Conservation (phyloP, 441 rosid genomes). For the Euphorbia neoarborescens region DNA sequence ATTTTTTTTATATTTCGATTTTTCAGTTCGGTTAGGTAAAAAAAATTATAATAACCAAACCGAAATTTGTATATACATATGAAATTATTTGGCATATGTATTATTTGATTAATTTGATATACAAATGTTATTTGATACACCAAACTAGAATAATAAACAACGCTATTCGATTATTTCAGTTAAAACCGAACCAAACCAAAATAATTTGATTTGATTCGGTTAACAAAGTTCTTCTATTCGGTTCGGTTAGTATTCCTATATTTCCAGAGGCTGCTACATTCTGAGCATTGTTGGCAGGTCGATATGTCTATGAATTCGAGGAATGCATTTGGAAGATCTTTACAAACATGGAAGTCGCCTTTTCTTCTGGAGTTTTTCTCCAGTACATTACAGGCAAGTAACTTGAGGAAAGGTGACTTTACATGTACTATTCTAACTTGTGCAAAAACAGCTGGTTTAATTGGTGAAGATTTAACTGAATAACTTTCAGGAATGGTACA, state of each 20-base stretch:
- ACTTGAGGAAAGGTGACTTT: not conserved
- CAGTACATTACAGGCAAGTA: constrained; percentile 67
- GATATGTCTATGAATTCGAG: constrained; percentile 55
- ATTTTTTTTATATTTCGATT: too few species aligned
- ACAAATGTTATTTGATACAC: too few species aligned
- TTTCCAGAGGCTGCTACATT: constrained; percentile 55
- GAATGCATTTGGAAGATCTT: constrained; percentile 63
- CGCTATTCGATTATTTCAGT: too few species aligned
- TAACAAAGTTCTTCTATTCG: too few species aligned
- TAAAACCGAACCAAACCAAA: too few species aligned
- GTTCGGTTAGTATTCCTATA: not conserved
- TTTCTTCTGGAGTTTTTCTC: constrained; percentile 74
- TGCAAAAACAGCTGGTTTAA: not conserved
- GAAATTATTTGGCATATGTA: too few species aligned
- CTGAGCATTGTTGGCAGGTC: constrained; percentile 59
- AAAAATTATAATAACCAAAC: too few species aligned
- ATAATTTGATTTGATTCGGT: too few species aligned
- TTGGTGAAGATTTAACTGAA: not conserved
- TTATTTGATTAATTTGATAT: too few species aligned
- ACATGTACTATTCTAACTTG: not conserved
- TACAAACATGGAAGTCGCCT: constrained; percentile 61
- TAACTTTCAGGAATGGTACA: constrained; percentile 55
- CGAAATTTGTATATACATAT: too few species aligned
- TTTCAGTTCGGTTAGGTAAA: too few species aligned
- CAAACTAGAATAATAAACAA: too few species aligned